Evolutionary conservation across 371 early-diverging fungal genomes (phyloP), one percentile per base, ranked within the genome.

Genomic region (Rozella allomycis): DNA sequence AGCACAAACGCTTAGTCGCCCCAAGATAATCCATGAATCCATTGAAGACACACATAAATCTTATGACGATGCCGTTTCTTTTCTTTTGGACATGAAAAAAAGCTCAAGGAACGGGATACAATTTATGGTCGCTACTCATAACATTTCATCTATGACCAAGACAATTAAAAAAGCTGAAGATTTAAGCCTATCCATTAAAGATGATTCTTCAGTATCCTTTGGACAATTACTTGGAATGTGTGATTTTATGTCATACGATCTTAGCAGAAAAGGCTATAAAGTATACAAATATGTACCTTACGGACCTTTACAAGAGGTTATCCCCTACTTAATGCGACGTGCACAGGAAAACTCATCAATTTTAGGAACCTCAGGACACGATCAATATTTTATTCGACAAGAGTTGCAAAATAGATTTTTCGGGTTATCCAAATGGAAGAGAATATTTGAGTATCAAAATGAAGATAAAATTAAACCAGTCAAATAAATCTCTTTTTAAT

Each of bases 271-370:
- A 25, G 83, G 78, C 7, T 80, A 70, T 41, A 57, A 56, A 26
- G 74, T 72, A 34, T 72, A 67, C 84, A 91, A 49, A 66, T 87
- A 86, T 49, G 59, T 90, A 17, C 85, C 90, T 3, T 88, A 84
- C 43, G 90, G 90, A 22, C 68, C 74, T n/a, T 58, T 78, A 21
- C 58, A 71, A 17, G 84, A 84, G 41, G 81, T 84, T 16, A 74
- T 90, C 39, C 91, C 91, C 6, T 94, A 86, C 52, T 57, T 94
- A 40, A 59, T 84, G 30, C 71, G 94, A 28, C 71, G 94, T 30
- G 91, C 88, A 18, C 85, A 87, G 55, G 96, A 94, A 54, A 94
- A 94, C 51, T 65, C 72, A 3, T 62, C 81, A 8, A 67, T 90
- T 9, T 45, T 70, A 3, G 52, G 50, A n/a, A n/a, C n/a, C n/a